Conservation (phyloP, 2,329 filamentous ascomycete genomes). For the Aureobasidium sp. region DNA sequence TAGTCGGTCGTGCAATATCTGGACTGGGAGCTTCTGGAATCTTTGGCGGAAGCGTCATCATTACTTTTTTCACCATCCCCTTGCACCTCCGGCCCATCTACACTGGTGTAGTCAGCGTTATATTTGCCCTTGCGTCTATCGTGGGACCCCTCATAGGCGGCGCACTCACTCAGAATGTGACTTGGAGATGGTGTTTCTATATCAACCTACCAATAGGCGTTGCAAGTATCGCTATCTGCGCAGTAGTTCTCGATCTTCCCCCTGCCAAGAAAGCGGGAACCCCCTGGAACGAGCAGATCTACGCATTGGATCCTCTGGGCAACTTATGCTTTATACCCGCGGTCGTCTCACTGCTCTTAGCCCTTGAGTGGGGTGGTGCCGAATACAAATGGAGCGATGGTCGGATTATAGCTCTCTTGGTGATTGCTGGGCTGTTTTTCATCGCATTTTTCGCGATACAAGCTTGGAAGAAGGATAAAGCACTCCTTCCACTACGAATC, state of each 20-base stretch:
- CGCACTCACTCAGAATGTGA: constrained; percentile 35
- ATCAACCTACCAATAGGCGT: constrained; percentile 44
- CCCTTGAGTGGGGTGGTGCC: constrained; percentile 44
- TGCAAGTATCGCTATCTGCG: constrained; percentile 16
- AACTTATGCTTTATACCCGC: too few species aligned
- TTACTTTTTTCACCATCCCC: constrained; percentile 39
- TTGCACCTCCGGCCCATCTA: constrained; percentile 35
- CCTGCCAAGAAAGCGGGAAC: neutral
- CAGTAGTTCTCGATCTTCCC: neutral
- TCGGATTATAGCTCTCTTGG: constrained; percentile 42
- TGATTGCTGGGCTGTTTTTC: constrained; percentile 36
- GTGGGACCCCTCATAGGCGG: constrained; percentile 40
- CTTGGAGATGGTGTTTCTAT: constrained; percentile 39
- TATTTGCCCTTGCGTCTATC: constrained; percentile 34
- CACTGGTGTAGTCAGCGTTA: constrained; percentile 32
- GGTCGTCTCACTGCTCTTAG: constrained; percentile 43
- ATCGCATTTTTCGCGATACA: too few species aligned
- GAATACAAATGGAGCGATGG: constrained; percentile 40
- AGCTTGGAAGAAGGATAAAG: too few species aligned
- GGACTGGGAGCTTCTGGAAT: constrained; percentile 37
- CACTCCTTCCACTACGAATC: too few species aligned
- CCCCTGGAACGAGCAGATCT: neutral
- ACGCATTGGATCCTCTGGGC: neutral
- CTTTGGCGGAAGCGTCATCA: constrained; percentile 27
- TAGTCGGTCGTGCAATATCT: constrained; percentile 37